phyloP scores from a whole-genome alignment of 495 filamentous ascomycete genomes.

The Pseudevernia furfuracea region DNA sequence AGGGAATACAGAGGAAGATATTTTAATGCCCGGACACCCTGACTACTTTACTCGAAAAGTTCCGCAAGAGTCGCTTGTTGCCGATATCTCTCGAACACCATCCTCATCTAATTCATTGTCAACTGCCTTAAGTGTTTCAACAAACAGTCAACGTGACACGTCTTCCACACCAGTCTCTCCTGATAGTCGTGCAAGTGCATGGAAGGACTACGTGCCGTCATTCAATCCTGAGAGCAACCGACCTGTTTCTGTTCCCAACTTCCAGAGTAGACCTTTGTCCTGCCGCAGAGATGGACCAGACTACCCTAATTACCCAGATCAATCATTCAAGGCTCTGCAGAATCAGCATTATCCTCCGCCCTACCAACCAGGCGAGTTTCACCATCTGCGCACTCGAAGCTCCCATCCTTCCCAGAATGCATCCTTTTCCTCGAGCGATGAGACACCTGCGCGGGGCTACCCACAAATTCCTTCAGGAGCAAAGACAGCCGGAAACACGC shows the following conservation, averaged over 20 bases:
- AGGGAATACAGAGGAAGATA: neutral
- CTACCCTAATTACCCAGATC: slow-evolving; percentile 47
- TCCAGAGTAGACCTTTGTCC: slow-evolving; percentile 11
- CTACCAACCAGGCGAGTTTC: slow-evolving; percentile 34
- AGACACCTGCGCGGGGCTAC: slow-evolving; percentile 30
- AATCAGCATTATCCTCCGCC: slow-evolving; percentile 41
- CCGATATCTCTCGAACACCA: slow-evolving; percentile 6
- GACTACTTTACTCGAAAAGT: slow-evolving; percentile 14
- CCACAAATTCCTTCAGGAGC: slow-evolving; percentile 30
- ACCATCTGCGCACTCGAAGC: slow-evolving; percentile 35
- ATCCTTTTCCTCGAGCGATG: slow-evolving; percentile 29
- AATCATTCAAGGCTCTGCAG: slow-evolving; percentile 46
- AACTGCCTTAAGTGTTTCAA: neutral
- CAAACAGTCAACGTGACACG: slow-evolving; percentile 3
- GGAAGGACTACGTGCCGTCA: slow-evolving; percentile 6
- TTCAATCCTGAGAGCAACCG: slow-evolving; percentile 18
- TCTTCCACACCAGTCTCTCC: slow-evolving; percentile 5
- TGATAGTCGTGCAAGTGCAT: slow-evolving; percentile 8
- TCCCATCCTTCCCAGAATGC: slow-evolving; percentile 36
- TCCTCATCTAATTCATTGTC: neutral
- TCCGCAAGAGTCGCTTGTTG: slow-evolving; percentile 1
- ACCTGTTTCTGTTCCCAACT: slow-evolving; percentile 25
- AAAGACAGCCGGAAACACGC: slow-evolving; percentile 57
- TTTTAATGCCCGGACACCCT: neutral
- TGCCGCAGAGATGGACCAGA: slow-evolving; percentile 25